Evolutionary conservation across 2,329 filamentous ascomycete species (phyloP).

Genomic region (Grosmannia clavigera): DNA sequence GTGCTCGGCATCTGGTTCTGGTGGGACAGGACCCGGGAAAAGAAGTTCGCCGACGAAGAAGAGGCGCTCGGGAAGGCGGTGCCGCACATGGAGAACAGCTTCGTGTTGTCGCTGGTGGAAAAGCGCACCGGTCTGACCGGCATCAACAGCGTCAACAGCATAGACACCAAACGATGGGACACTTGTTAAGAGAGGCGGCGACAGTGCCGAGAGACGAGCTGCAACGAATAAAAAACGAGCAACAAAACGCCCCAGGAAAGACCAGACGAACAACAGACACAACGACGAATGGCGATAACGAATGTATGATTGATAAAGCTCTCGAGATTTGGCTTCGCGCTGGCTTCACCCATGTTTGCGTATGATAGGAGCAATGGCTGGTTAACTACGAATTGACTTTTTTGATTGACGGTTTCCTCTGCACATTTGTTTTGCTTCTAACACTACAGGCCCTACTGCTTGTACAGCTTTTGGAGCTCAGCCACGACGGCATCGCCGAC

Average conservation of each 20-base stretch:
- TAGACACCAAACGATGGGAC: conserved; percentile 10
- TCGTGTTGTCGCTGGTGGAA: conserved; percentile 42
- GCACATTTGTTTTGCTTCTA: conserved; percentile 1
- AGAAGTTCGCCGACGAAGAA: conserved; percentile 35
- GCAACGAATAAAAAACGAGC: neutral
- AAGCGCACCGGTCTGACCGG: conserved; percentile 42
- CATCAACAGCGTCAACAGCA: conserved; percentile 18
- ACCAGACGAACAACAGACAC: neutral
- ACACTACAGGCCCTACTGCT: conserved; percentile 17
- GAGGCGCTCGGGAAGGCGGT: conserved; percentile 40
- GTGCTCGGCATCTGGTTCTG: conserved; percentile 44
- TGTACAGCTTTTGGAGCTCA: conserved; percentile 59
- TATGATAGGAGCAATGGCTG: neutral
- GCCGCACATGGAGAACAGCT: conserved; percentile 42
- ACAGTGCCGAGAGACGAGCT: neutral
- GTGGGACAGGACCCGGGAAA: conserved; percentile 39
- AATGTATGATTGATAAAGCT: neutral
- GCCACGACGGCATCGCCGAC: conserved; percentile 67
- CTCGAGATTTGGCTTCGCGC: neutral
- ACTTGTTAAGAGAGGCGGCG: conserved; percentile 2
- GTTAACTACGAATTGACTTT: neutral
- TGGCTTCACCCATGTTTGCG: neutral
- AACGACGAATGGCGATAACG: neutral
- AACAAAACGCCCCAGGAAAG: neutral
- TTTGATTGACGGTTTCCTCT: neutral